Evolutionary conservation across 73 alveolate genomes (phyloP), one percentile per base, ranked within the genome.

Genomic region (Urostyla sp.): DNA sequence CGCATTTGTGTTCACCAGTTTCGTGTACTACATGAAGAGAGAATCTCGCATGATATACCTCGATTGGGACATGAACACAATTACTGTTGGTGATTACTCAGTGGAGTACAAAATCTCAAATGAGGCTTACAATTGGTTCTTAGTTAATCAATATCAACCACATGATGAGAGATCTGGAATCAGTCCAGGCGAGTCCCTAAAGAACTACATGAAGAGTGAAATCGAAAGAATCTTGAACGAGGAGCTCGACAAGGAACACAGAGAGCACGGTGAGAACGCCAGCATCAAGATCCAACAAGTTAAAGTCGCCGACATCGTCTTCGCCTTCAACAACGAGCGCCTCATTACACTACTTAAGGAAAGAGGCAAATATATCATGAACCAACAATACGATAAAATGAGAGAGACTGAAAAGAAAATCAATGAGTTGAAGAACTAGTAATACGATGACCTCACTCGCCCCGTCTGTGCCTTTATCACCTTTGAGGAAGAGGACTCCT

Each of bases 51-150:
- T 75, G 35, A 56, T 35, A 52, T 20, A 51, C 24, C 18, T 75
- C 5, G 56, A 57, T 38, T 75, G 56, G 55, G 87, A 75, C 44
- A 27, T 75, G 37, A 21, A 56, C n/a, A 75, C 87, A 5, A 37
- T 75, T 27, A 75, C 87, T 16, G 54, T 78, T 3, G 87, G 77
- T 2, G 87, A 75, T 46, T 75, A 56, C 69, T 36, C 87, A n/a
- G 13, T 31, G 3, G 20, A 48, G 18, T n/a, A 21, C 21, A 55
- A 69, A 18, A 69, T 69, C 1, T 6, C 67, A 11, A 35, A 20
- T 21, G 61, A 48, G 53, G 66, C 59, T 21, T 66, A 66, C 26
- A 11, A 8, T 40, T 66, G 43, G 52, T 66, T 66, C 66, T 7
- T 40, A 3, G 8, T 40, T 18, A 66, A 43, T 21, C 16, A 40